These are phyloP conservation scores for Leishmania guyanensis DNA, from an alignment of 208 protist species.

Conservation along the genomic window DNA sequence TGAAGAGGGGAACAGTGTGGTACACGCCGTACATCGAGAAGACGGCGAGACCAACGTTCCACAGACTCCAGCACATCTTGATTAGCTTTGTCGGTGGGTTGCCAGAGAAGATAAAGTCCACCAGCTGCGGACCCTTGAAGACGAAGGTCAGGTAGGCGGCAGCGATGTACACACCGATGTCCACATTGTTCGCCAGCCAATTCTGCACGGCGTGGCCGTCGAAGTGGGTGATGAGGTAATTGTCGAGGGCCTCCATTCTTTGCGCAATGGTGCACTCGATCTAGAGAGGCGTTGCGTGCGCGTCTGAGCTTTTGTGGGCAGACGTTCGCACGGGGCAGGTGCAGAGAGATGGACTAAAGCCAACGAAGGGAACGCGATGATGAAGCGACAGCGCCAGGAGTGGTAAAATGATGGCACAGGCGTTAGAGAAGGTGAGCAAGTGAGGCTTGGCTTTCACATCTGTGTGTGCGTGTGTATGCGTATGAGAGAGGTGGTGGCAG, in stretches of 20 bases:
- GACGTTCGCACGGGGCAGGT: neutral
- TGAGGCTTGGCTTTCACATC: neutral
- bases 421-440: neutral
- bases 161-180: slow-evolving; percentile 42
- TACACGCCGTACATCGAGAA: slow-evolving; percentile 71
- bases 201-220: slow-evolving; percentile 31
- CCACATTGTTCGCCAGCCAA: slow-evolving; percentile 37
- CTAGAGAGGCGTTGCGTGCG: neutral
- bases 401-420: neutral
- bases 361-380: neutral
- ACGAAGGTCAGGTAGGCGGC: slow-evolving; percentile 54
- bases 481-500: neutral
- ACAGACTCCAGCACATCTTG: slow-evolving; percentile 55
- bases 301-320: neutral
- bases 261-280: neutral
- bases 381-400: no score
- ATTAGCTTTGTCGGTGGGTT: slow-evolving; percentile 49
- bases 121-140: slow-evolving; percentile 31
- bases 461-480: no score
- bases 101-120: slow-evolving; percentile 34
- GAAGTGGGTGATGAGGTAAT: slow-evolving; percentile 26
- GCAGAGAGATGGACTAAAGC: neutral
- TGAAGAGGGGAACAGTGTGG: slow-evolving; percentile 47
- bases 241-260: slow-evolving; percentile 33
- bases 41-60: slow-evolving; percentile 79